Evolutionary conservation across 768 basidiomycete species (phyloP).

Genomic region (Rossbeevera mucosa): DNA sequence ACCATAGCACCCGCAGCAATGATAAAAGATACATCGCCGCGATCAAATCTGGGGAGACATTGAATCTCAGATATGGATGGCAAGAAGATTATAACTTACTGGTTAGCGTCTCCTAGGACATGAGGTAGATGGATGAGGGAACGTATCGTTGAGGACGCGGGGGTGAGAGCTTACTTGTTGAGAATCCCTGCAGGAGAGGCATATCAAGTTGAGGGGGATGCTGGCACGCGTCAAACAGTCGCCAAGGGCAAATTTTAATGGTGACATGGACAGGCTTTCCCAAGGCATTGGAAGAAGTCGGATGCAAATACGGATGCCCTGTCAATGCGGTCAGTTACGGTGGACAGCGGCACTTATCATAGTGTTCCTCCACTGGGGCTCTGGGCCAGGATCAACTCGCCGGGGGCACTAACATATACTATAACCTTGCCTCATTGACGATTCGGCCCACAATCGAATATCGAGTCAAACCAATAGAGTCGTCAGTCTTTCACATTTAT

Average conservation of each 20-base stretch:
- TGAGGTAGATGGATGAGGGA: conserved; percentile 1
- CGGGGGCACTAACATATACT: background rate
- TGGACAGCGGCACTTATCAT: background rate
- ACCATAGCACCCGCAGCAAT: conserved; percentile 66
- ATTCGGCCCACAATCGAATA: background rate
- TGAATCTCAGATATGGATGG: conserved; percentile 3
- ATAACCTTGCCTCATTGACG: background rate
- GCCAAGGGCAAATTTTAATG: conserved; percentile 1
- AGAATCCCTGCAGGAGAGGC: background rate
- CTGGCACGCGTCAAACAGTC: background rate
- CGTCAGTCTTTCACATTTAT: background rate
- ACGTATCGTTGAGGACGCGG: background rate
- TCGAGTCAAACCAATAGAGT: background rate
- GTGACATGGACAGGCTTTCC: background rate
- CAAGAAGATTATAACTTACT: conserved; percentile 21
- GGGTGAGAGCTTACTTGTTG: background rate
- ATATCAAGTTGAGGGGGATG: background rate
- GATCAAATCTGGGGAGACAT: conserved; percentile 49
- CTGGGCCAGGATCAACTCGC: background rate
- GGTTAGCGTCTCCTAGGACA: conserved; percentile 20
- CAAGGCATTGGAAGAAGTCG: background rate
- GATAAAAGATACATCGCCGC: conserved; percentile 70
- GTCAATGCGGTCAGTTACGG: background rate
- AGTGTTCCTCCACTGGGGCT: background rate
- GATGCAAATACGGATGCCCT: background rate